Conservation (phyloP, 805 yeast genomes). For the Yamadazyma olivae region DNA sequence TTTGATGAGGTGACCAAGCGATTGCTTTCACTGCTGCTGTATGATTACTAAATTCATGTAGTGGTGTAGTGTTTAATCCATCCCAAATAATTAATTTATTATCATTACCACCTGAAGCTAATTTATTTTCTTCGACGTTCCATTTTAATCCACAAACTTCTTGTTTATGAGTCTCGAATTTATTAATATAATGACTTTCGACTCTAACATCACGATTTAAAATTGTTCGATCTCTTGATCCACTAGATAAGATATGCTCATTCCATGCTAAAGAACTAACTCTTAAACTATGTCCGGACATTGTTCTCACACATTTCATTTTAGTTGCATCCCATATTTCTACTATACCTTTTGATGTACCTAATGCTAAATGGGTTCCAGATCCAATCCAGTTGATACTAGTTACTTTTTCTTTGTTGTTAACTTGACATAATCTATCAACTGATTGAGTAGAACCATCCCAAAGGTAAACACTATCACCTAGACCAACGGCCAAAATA, state of each 20-base stretch:
- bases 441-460: slow-evolving; percentile 85
- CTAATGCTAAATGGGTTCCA: slow-evolving; percentile 92
- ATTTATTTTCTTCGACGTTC: slow-evolving; percentile 86
- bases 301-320: slow-evolving; percentile 77
- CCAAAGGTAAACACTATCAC: slow-evolving; percentile 86
- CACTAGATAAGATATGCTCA: slow-evolving; percentile 81
- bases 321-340: slow-evolving; percentile 94
- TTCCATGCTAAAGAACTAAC: slow-evolving; percentile 94
- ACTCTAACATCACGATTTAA: slow-evolving; percentile 89
- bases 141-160: slow-evolving; percentile 96
- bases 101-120: slow-evolving; percentile 96
- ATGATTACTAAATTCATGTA: slow-evolving; percentile 75
- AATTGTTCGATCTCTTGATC: slow-evolving; percentile 81
- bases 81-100: slow-evolving; percentile 87
- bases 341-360: slow-evolving; percentile 81
- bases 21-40: slow-evolving; percentile 95
- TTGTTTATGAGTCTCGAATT: slow-evolving; percentile 75
- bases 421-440: slow-evolving; percentile 69
- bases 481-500: slow-evolving; percentile 84
- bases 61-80: slow-evolving; percentile 65
- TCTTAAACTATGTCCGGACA: slow-evolving; percentile 86
- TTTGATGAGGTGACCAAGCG: slow-evolving; percentile 96
- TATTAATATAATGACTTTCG: slow-evolving; percentile 74
- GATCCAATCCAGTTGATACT: slow-evolving; percentile 91
- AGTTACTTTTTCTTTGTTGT: slow-evolving; percentile 66